Percentiles rank a stretch among this genome's conserved stretches.
Evolutionary conservation across 805 yeast genomes (phyloP).

Genomic region (Nakazawaea anatomiae): DNA sequence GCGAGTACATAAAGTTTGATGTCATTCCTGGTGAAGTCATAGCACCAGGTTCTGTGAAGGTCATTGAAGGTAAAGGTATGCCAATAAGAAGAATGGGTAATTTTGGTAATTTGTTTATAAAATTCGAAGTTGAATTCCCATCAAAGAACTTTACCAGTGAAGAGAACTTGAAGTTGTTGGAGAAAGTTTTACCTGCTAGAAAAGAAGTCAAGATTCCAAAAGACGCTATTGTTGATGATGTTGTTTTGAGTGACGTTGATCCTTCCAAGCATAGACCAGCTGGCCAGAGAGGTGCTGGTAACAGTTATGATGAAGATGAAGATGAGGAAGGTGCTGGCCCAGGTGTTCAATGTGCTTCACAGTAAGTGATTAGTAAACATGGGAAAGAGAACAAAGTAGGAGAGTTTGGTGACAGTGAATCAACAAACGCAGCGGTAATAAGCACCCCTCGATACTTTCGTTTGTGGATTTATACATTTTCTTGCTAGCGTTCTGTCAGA

Average conservation of each 20-base stretch:
- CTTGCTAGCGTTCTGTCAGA: too few species aligned
- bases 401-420: background rate
- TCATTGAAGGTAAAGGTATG: conserved; percentile 94
- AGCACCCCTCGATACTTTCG: too few species aligned
- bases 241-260: conserved; percentile 62
- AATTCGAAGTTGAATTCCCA: conserved; percentile 91
- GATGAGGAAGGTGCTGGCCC: conserved; percentile 56
- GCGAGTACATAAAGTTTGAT: conserved; percentile 80
- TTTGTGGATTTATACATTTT: too few species aligned
- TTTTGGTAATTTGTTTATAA: conserved; percentile 78
- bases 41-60: conserved; percentile 71
- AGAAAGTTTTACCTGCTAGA: conserved; percentile 76
- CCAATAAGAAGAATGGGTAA: conserved; percentile 88
- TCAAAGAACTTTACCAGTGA: conserved; percentile 63
- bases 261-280: conserved; percentile 51
- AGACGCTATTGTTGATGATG: conserved; percentile 76
- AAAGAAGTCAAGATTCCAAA: conserved; percentile 53
- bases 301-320: conserved; percentile 39
- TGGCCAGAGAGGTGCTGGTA: conserved; percentile 29
- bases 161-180: conserved; percentile 68
- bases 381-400: background rate
- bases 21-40: conserved; percentile 92
- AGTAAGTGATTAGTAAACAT: conserved; percentile 34
- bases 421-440: too few species aligned
- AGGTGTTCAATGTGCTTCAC: conserved; percentile 93